These are phyloP conservation scores for Candida coleopterorum DNA, from an alignment of 805 yeast genomes.

Conservation along the genomic window DNA sequence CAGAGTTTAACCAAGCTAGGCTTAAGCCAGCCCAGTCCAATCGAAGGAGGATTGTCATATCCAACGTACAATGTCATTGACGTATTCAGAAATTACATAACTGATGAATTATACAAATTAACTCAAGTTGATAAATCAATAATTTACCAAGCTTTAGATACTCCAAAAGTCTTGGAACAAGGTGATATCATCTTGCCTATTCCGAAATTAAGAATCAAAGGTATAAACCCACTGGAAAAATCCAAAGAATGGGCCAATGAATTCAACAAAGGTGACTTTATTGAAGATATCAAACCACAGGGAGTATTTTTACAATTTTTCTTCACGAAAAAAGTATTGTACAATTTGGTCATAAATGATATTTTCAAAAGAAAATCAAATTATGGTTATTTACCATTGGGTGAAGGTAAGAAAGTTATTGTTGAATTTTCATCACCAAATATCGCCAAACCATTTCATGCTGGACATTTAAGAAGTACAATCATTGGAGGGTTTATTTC, in stretches of 20 bases:
- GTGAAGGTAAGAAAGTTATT: constrained; percentile 62
- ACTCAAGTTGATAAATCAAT: constrained; percentile 66
- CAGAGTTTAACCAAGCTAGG: constrained; percentile 33
- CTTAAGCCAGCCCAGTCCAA: constrained; percentile 37
- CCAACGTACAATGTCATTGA: constrained; percentile 83
- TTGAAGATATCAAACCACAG: constrained; percentile 69
- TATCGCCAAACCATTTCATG: constrained; percentile 99
- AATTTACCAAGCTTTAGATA: constrained; percentile 82
- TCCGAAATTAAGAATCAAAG: constrained; percentile 77
- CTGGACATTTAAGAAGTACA: constrained; percentile 97
- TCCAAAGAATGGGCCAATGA: constrained; percentile 67
- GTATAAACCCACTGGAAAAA: constrained; percentile 76
- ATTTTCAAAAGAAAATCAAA: constrained; percentile 52
- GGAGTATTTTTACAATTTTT: constrained; percentile 92
- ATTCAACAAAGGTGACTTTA: constrained; percentile 68
- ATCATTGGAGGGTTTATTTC: constrained; percentile 95
- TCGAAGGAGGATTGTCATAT: constrained; percentile 53
- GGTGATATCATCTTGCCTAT: constrained; percentile 92
- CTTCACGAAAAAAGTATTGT: constrained; percentile 63
- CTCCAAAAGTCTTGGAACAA: constrained; percentile 79
- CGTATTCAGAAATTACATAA: constrained; percentile 82
- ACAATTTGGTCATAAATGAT: constrained; percentile 65
- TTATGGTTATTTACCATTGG: constrained; percentile 76
- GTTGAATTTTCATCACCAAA: constrained; percentile 97
- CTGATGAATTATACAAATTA: constrained; percentile 68